Percentiles rank a stretch among this genome's conserved stretches.
These are phyloP conservation scores for Grifola frondosa DNA, from an alignment of 1,284 basidiomycete genomes.

Conservation along the genomic window DNA sequence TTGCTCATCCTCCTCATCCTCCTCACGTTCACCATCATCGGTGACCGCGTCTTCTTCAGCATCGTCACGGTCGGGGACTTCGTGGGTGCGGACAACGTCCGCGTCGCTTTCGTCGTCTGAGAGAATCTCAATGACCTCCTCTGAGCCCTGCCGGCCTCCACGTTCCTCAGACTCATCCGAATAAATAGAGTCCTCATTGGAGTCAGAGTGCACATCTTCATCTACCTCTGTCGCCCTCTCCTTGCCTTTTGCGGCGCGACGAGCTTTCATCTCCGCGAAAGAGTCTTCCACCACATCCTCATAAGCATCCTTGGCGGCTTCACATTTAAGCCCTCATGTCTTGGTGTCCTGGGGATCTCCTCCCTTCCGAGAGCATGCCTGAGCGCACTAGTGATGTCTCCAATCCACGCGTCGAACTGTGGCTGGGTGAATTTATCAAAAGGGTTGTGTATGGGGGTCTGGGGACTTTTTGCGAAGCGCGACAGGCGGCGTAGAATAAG, in stretches of 20 bases:
- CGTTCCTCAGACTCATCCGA: constrained; percentile 24
- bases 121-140: constrained; percentile 27
- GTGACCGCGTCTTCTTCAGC: constrained; percentile 3
- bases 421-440: constrained; percentile 67
- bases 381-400: constrained; percentile 55
- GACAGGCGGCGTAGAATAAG: constrained; percentile 22
- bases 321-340: constrained; percentile 13
- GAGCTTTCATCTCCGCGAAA: constrained; percentile 49
- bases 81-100: too few species aligned
- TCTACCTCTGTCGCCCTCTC: constrained; percentile 48
- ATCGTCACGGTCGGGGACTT: not conserved
- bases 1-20: constrained; percentile 1
- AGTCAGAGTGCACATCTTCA: constrained; percentile 21
- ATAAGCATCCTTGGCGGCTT: constrained; percentile 26
- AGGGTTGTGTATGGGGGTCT: constrained; percentile 60
- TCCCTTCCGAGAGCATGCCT: constrained; percentile 52
- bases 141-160: constrained; percentile 36
- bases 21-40: constrained; percentile 2
- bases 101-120: constrained; percentile 23
- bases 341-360: constrained; percentile 12
- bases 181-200: constrained; percentile 25
- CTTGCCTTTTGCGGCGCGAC: constrained; percentile 56
- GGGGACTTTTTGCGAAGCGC: constrained; percentile 23
- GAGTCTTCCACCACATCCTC: constrained; percentile 47
- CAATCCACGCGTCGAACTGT: constrained; percentile 69